Conservation (phyloP, 2,329 filamentous ascomycete genomes). For the Chaetomiaceae sp. region DNA sequence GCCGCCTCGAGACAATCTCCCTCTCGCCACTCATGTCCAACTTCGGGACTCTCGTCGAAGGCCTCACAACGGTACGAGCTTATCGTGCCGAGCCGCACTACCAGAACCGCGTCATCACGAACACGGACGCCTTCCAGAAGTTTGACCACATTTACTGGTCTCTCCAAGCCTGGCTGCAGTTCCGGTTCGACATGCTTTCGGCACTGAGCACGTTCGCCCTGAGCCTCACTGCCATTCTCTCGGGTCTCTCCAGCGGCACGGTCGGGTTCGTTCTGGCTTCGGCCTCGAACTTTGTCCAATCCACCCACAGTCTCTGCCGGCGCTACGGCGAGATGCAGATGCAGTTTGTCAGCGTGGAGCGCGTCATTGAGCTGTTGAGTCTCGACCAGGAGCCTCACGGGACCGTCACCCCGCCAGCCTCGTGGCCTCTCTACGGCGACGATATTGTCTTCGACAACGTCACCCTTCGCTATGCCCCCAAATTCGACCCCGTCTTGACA, state of each 20-base stretch:
- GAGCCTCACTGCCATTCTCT: constrained; percentile 69
- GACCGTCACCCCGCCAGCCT: constrained; percentile 62
- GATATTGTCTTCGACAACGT: constrained; percentile 73
- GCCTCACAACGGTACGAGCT: constrained; percentile 79
- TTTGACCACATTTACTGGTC: constrained; percentile 97
- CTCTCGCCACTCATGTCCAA: constrained; percentile 87
- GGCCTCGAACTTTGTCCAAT: constrained; percentile 62
- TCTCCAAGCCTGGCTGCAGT: constrained; percentile 78
- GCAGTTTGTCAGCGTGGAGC: constrained; percentile 86
- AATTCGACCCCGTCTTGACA: constrained; percentile 67
- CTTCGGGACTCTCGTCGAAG: constrained; percentile 82
- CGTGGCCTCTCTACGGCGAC: constrained; percentile 70
- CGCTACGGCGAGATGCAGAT: constrained; percentile 83
- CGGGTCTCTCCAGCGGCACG: constrained; percentile 69
- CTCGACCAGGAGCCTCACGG: constrained; percentile 72
- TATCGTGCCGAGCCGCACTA: constrained; percentile 76
- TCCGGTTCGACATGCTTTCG: constrained; percentile 70
- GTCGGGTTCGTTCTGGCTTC: constrained; percentile 80
- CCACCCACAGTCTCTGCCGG: constrained; percentile 70
- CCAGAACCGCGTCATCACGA: constrained; percentile 71
- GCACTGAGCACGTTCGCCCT: constrained; percentile 69
- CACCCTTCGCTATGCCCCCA: constrained; percentile 73
- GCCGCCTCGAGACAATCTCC: constrained; percentile 84
- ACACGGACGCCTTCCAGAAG: constrained; percentile 84
- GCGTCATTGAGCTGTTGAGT: constrained; percentile 75